Evolutionary conservation across 1,139 yeast genomes (phyloP), one percentile per base, ranked within the genome.

Genomic region (Kluyveromyces sp.): DNA sequence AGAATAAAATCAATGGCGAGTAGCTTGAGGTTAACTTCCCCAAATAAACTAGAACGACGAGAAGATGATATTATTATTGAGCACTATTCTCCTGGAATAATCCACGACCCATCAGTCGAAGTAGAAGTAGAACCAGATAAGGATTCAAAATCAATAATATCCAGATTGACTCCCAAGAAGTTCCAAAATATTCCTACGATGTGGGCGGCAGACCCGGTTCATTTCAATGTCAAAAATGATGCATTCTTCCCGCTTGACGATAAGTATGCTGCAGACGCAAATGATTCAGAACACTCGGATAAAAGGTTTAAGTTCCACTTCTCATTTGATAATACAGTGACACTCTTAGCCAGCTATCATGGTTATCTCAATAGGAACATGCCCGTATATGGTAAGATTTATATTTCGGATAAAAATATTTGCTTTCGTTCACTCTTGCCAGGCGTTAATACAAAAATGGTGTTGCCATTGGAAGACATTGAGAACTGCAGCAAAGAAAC

Each of bases 341-440:
- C 63, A 5, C 68, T 90, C 47, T 65, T 82, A 0, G 81, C 95
- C 0, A 74, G 88, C 1, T 90, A 86, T 59, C 82, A 78, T 58
- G 75, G 85, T 5, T 86, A 87, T 63, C 64, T 89, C 30, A 81
- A 77, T 50, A 77, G 84, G 52, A 76, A 84, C 2, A 66, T 86
- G 21, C 96, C 96, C 0, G 70, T 83, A 4, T 86, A 85, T 65
- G 97, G 97, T 3, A 86, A 86, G 59, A 60, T 90, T 3, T 88
- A 88, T 58, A 60, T 90, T 25, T 86, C 95, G 1, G 71, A 74
- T 28, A 72, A 72, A 34, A 78, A 74, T 50, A 61, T 90, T 21
- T 89, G 96, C 53, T 90, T 85, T 64, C 71, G 95, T 50, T 83
- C 95, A 45, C 69, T 87, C 41, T 61, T 88, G 4, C 95, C 95